Base-by-base conservation (phyloP, 768 basidiomycete species). In the Calocybe gangraenosa region DNA sequence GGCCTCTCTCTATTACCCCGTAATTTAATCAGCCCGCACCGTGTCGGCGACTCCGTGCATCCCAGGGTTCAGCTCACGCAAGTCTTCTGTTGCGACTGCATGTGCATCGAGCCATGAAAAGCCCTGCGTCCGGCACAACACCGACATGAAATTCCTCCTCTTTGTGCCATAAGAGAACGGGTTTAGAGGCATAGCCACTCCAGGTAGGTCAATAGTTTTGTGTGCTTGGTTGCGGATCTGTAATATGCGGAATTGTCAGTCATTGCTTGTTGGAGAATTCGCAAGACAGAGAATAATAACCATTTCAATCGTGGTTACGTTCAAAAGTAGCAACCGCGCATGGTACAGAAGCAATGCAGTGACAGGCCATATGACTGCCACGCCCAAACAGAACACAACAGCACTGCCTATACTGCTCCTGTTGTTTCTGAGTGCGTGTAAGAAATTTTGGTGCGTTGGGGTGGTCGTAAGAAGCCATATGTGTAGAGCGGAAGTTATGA, bases 251-350 rank as follows among this genome's bases (percentile, higher is more conserved):
- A n/a, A 30, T 15, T 2, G 3, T 10, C 10, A 39, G 15, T 19
- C 7, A 19, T n/a, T n/a, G n/a, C n/a, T 28, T 28, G 25, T 11
- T 3, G 10, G 2, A 25, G 38, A 45, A 20, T 17, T 42, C 38
- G 13, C 14, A 50, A 25, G 31, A 43, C 28, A 35, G 25, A 25
- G 14, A 21, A 25, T 42, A 36, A 59, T 80, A 62, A 87, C 87
- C 77, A 92, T 91, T 68, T 97, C 94, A 50, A 97, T 92, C n/a
- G 93, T 97, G 7, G 94, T 96, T 28, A 92, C 75, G 63, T 95
- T 94, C 51, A 92, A 70, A 23, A 92, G 61, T 42, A 95, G 66
- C 38, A 97, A 73, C 85, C 93, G 75, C 62, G 90, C 64, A 69
- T 97, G 93, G 67, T 95, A 97, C 10, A 67, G 69, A 45, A 94